Conservation (phyloP, 2,329 filamentous ascomycete genomes). For the Talaromyces piceae region DNA sequence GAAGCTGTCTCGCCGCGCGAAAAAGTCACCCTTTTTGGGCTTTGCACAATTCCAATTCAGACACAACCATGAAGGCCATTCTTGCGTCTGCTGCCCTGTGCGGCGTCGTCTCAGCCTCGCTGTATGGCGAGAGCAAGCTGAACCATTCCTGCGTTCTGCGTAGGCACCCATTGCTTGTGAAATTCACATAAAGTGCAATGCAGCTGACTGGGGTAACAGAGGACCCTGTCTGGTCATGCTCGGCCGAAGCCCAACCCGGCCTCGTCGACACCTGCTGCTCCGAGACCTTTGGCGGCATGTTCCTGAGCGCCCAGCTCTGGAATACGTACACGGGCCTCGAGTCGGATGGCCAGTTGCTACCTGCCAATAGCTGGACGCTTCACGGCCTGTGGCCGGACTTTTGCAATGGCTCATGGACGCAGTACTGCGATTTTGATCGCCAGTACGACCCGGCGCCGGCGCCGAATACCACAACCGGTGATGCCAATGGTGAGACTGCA, state of each 20-base stretch:
- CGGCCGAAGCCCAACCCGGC: constrained; percentile 35
- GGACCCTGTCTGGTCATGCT: constrained; percentile 41
- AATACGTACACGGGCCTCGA: constrained; percentile 56
- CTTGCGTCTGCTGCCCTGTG: background rate
- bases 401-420: constrained; percentile 53
- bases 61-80: background rate
- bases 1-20: background rate
- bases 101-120: constrained; percentile 23
- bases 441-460: constrained; percentile 57
- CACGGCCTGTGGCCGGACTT: constrained; percentile 54
- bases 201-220: constrained; percentile 12
- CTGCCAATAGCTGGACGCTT: constrained; percentile 50
- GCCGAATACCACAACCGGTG: constrained; percentile 57
- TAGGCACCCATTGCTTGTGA: constrained; percentile 16
- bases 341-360: constrained; percentile 50
- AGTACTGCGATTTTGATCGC: constrained; percentile 59
- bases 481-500: constrained; percentile 35
- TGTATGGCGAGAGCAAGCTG: constrained; percentile 42
- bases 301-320: constrained; percentile 60
- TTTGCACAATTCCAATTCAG: background rate
- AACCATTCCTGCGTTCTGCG: constrained; percentile 53
- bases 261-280: constrained; percentile 56
- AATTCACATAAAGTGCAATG: background rate
- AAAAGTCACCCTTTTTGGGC: background rate
- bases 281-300: constrained; percentile 57